These are phyloP conservation scores for Candolleomyces eurysporus DNA, from an alignment of 768 basidiomycete species.

Conservation along the genomic window DNA sequence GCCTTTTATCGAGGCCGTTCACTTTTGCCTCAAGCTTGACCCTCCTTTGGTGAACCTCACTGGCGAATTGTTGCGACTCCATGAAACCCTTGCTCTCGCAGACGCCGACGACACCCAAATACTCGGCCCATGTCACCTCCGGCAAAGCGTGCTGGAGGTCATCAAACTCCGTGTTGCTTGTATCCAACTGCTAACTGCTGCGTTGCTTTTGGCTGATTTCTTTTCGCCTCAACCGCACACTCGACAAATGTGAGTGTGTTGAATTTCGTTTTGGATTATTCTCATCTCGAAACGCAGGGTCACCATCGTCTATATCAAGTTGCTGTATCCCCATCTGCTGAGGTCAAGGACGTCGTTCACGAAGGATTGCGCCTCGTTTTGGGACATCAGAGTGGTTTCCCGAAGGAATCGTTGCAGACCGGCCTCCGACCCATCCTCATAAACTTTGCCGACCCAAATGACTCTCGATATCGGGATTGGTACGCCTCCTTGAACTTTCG, in stretches of 20 bases:
- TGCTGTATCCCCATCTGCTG: constrained; percentile 88
- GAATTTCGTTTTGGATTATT: neutral
- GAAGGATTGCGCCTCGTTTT: constrained; percentile 89
- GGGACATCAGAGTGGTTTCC: constrained; percentile 84
- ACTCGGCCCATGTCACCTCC: constrained; percentile 65
- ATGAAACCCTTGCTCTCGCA: constrained; percentile 92
- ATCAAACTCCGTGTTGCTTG: constrained; percentile 91
- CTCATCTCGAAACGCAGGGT: constrained; percentile 50
- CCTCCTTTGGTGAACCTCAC: constrained; percentile 90
- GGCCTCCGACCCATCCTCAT: constrained; percentile 95
- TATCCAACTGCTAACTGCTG: constrained; percentile 88
- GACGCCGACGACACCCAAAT: constrained; percentile 92
- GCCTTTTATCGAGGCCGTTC: constrained; percentile 88
- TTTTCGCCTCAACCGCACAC: constrained; percentile 82
- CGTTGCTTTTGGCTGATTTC: constrained; percentile 94
- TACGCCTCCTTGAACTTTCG: constrained; percentile 87
- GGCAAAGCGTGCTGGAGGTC: constrained; percentile 79
- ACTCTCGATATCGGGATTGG: constrained; percentile 86
- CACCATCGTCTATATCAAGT: constrained; percentile 96
- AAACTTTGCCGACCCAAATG: constrained; percentile 96
- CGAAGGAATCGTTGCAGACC: constrained; percentile 92
- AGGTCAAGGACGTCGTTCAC: constrained; percentile 94
- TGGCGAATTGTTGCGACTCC: constrained; percentile 87
- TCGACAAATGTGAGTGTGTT: constrained; percentile 73
- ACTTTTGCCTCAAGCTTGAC: constrained; percentile 86